Evolutionary conservation across 805 yeast species (phyloP), one percentile per base, ranked within the genome.

Genomic region (Wickerhamomyces mucosus): DNA sequence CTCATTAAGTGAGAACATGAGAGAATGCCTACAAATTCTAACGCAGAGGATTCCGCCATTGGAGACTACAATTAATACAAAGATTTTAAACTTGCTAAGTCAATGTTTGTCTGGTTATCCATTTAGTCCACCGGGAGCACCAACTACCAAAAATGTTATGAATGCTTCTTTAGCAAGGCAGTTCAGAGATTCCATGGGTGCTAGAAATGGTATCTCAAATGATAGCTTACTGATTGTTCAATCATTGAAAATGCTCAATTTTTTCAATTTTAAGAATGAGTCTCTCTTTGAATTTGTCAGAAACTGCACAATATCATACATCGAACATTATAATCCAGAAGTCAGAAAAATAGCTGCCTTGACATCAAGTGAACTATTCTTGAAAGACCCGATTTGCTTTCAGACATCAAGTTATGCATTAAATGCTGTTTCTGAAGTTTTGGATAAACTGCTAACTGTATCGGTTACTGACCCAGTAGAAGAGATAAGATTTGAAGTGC

Each of bases 401-500:
- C 94, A 85, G 51, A 75, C 83, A 2, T 80, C 95, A 43, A 74
- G 79, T 2, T 72, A 82, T 52, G 80, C 96, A 0, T 61, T 89
- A 33, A 70, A 70, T 37, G 83, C 95, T 0, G 95, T 88, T 3
- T 75, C 84, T 33, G 86, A 84, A 36, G 94, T 92, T 1, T 61
- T 94, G 27, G 84, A 79, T 35, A 82, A 81, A 50, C 61, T 92
- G 14, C 57, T 92, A 22, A 73, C 94, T 0, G 67, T 85, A 7
- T 85, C 94, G 3, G 80, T 89, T 11, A 81, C 95, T 0, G 99
- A 92, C 44, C 84, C 95, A 0, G 72, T 72, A 4, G 72, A 89
- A 2, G 96, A 88, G 36, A 83, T 89, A 20, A 64, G 99, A 35
- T 58, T 82, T 8, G 88, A 82, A 39, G 85, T 89, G 1, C 15